Base-by-base conservation (phyloP, 805 yeast species). In the Saccharomyces jurei region DNA sequence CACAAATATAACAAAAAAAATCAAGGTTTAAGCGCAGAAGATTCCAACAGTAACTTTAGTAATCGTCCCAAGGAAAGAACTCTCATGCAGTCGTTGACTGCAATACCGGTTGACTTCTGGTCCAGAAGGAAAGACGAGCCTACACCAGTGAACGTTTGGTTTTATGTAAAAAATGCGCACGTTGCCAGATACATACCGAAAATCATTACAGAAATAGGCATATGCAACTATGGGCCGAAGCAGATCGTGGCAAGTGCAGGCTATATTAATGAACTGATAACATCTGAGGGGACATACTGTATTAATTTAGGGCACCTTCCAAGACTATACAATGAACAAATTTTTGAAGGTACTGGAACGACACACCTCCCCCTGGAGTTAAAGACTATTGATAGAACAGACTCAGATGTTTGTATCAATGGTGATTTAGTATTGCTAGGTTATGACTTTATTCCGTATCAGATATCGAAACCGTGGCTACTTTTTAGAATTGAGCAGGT, bases 401-500 rank as follows among this genome's bases (percentile, higher is more conserved):
- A 55, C 49, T 58, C 71, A 46, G 64, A 67, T 32, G 69, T 70
- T 61, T 64, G 62, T n/a, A 60, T 52, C 41, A 57, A 56, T 48
- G 56, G 64, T 51, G 61, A 65, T 52, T 55, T 70, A 55, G 60
- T 60, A 56, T 53, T 64, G 54, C 48, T 68, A 56, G 63, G 67
- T 26, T 56, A 58, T 50, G 59, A 58, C 51, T 63, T 63, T 46
- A 55, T 52, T 46, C 32, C 36, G 3, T 63, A 60, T 50, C 49
- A 32, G 5, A 21, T 29, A 6, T 36, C 21, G 17, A 50, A 52
- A 14, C 57, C 60, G n/a, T 63, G 65, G 65, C 49, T 62, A 8
- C 51, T 60, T 27, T 60, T 61, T 48, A 49, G 51, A 27, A 47
- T 55, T 28, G 57, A 57, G 4, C 44, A 17, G 11, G 29, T 28